Percentiles rank a stretch among this genome's conserved stretches.
phyloP scores from a whole-genome alignment of 441 rosid genomes.

The Geranium incanum region DNA sequence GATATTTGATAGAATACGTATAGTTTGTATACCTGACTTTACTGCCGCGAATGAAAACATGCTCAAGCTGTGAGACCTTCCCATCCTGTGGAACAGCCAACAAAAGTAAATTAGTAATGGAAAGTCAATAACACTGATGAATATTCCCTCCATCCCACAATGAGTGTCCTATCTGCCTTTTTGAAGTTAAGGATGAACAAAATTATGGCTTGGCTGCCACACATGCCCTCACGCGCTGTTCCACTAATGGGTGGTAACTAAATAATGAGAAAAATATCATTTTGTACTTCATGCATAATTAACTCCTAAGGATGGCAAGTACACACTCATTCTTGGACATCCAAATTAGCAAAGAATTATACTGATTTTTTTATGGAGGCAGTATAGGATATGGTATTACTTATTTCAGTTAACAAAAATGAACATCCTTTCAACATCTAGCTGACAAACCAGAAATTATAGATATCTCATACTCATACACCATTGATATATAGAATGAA shows the following conservation, averaged over 20 bases:
- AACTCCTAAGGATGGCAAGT: neutral
- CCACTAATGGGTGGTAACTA: neutral
- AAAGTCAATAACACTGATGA: neutral
- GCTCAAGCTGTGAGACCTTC: conserved; percentile 94
- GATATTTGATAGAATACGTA: neutral
- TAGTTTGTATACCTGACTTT: conserved; percentile 47
- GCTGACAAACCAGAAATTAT: neutral
- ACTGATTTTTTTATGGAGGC: neutral
- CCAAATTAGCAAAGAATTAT: neutral
- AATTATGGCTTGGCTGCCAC: neutral
- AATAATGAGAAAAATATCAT: neutral
- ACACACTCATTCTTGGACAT: neutral
- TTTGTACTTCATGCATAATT: neutral
- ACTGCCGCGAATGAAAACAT: conserved; percentile 91
- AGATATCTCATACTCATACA: neutral
- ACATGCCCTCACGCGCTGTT: neutral
- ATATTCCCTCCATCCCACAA: neutral
- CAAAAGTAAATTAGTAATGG: conserved; percentile 5
- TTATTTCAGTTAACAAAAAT: neutral
- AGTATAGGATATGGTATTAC: neutral
- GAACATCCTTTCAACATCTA: neutral
- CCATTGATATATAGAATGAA: neutral
- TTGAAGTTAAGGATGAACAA: neutral
- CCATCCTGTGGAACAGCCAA: conserved; percentile 55
- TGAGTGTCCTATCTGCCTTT: neutral